Conservation (phyloP, 176 grass and related monocot species). For the Tillandsia leiboldiana region DNA sequence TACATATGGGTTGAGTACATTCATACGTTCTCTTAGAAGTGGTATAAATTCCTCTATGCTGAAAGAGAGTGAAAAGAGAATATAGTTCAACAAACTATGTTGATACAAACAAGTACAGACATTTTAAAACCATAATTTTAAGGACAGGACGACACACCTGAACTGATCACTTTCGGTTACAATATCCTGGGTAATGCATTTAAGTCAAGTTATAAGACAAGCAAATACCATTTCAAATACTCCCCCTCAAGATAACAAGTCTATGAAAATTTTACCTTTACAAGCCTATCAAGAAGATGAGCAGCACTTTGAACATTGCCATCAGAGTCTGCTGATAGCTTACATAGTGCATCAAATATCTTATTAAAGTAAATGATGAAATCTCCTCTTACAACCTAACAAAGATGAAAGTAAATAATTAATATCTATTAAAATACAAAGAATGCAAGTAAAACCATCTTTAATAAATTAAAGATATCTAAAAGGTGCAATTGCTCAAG, state of each 20-base stretch:
- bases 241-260: not conserved
- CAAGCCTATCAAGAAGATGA: conserved; percentile 98
- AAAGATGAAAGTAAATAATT: conserved; percentile 5
- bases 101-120: not conserved
- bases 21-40: conserved; percentile 96
- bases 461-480: not conserved
- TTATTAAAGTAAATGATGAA: conserved; percentile 94
- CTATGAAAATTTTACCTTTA: conserved; percentile 49
- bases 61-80: conserved; percentile 33
- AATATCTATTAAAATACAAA: conserved; percentile 1
- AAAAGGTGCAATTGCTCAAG: not conserved
- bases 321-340: conserved; percentile 95
- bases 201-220: not conserved
- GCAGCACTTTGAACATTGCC: conserved; percentile 96
- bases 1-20: conserved; percentile 93
- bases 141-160: conserved; percentile 44
- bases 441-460: conserved; percentile 5
- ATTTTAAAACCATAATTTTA: conserved; percentile 19
- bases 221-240: conserved; percentile 12
- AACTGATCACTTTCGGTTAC: conserved; percentile 99
- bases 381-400: conserved; percentile 93
- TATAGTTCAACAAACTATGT: conserved; percentile 17
- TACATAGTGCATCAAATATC: conserved; percentile 96
- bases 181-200: conserved; percentile 67
- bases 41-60: conserved; percentile 99